These are phyloP conservation scores for Chlamydomonas incerta DNA, from an alignment of 139 green algal species.

Conservation along the genomic window DNA sequence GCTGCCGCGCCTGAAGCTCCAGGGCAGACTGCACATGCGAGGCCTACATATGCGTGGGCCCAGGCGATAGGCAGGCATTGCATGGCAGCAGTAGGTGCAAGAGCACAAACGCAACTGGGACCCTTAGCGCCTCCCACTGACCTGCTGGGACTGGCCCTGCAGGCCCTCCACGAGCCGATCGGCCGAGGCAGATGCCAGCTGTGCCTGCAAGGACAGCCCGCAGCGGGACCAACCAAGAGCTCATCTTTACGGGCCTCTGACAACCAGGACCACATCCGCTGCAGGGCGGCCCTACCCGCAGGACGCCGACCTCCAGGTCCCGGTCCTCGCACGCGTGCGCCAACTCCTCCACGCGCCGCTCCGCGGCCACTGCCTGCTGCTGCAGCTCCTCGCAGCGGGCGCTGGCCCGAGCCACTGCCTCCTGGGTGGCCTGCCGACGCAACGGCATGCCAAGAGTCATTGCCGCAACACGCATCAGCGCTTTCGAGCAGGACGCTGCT, in stretches of 20 bases:
- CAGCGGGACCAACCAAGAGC: too few species aligned
- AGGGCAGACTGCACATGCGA: neutral
- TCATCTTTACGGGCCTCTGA: too few species aligned
- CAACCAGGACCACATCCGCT: too few species aligned
- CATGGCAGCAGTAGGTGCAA: too few species aligned
- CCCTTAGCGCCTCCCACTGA: neutral
- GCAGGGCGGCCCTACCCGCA: neutral
- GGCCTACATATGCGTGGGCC: too few species aligned
- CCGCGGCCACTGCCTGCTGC: neutral
- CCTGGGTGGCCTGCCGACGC: constrained; percentile 13
- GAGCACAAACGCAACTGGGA: too few species aligned
- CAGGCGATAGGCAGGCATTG: too few species aligned
- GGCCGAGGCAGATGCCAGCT: constrained; percentile 24
- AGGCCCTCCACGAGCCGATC: neutral
- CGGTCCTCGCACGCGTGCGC: constrained; percentile 13
- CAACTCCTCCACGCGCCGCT: constrained; percentile 7
- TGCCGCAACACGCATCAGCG: too few species aligned
- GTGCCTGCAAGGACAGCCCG: constrained; percentile 1
- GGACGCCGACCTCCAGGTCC: constrained; percentile 16
- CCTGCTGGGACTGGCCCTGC: neutral
- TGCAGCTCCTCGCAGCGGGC: neutral
- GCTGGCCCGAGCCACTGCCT: neutral
- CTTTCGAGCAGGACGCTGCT: too few species aligned
- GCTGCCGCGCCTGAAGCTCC: constrained; percentile 21
- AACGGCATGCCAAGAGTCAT: too few species aligned